A percentile compares a stretch with the other conserved stretches of the same genome.
Evolutionary conservation across 306 rosid genomes (phyloP).

Genomic region (Inga laurina): DNA sequence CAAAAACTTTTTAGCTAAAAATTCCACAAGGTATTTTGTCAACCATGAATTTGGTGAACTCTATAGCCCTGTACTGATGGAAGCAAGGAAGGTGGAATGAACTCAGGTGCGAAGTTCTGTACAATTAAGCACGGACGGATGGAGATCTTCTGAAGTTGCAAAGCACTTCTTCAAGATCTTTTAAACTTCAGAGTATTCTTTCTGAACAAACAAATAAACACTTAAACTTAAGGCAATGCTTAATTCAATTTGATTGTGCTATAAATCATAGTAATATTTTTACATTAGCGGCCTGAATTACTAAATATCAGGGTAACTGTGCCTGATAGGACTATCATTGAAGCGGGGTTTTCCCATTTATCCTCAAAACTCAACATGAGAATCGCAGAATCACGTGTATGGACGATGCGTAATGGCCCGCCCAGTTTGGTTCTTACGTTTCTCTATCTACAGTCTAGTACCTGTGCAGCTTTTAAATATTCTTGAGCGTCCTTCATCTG

Average conservation of each 20-base stretch:
- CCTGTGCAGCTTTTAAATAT: not conserved
- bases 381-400: not conserved
- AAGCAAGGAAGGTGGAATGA: not conserved
- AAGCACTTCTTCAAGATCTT: not conserved
- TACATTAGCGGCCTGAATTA: not conserved
- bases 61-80: not conserved
- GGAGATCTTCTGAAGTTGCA: not conserved
- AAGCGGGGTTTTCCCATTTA: not conserved
- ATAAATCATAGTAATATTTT: not conserved
- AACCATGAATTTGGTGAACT: not conserved
- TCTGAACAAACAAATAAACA: not conserved
- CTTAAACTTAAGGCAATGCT: not conserved
- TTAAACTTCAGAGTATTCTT: not conserved
- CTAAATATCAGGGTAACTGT: not conserved
- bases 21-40: not conserved
- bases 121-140: not conserved
- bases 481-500: not conserved
- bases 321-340: not conserved
- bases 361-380: not conserved
- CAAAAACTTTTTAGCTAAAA: not conserved
- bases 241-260: not conserved
- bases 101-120: not conserved
- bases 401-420: not conserved
- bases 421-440: not conserved
- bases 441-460: not conserved